These are phyloP conservation scores for Penicillium sp. DNA, from an alignment of 2,329 filamentous ascomycete species.

Conservation along the genomic window DNA sequence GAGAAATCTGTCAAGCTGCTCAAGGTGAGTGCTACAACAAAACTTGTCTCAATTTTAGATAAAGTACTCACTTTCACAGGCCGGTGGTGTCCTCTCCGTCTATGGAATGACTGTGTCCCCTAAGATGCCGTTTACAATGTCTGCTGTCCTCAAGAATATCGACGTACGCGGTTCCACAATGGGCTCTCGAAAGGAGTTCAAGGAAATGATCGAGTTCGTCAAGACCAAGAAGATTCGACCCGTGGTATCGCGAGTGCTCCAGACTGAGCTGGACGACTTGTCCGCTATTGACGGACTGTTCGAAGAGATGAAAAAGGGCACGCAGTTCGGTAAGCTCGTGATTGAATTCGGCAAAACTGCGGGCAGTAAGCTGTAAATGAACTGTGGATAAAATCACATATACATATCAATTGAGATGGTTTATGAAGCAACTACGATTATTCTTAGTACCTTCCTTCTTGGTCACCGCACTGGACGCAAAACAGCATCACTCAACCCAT, in stretches of 20 bases:
- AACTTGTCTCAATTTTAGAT: neutral
- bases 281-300: slow-evolving; percentile 80
- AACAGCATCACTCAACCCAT: neutral
- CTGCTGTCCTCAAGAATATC: slow-evolving; percentile 79
- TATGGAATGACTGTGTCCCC: slow-evolving; percentile 91
- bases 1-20: slow-evolving; percentile 65
- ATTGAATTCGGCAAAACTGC: slow-evolving; percentile 60
- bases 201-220: slow-evolving; percentile 86
- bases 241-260: slow-evolving; percentile 71
- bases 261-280: slow-evolving; percentile 68
- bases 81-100: slow-evolving; percentile 76
- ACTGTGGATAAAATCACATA: neutral
- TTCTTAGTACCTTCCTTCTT: slow-evolving; percentile 2
- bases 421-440: neutral
- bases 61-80: slow-evolving; percentile 37
- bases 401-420: slow-evolving; percentile 1
- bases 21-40: slow-evolving; percentile 52
- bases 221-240: slow-evolving; percentile 69
- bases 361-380: slow-evolving; percentile 41
- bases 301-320: slow-evolving; percentile 80
- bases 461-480: neutral
- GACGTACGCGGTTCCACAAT: slow-evolving; percentile 85
- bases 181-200: slow-evolving; percentile 85
- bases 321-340: slow-evolving; percentile 90
- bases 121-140: slow-evolving; percentile 83